phyloP scores from a whole-genome alignment of 257 asterid genomes.

The Scutellaria minor region DNA sequence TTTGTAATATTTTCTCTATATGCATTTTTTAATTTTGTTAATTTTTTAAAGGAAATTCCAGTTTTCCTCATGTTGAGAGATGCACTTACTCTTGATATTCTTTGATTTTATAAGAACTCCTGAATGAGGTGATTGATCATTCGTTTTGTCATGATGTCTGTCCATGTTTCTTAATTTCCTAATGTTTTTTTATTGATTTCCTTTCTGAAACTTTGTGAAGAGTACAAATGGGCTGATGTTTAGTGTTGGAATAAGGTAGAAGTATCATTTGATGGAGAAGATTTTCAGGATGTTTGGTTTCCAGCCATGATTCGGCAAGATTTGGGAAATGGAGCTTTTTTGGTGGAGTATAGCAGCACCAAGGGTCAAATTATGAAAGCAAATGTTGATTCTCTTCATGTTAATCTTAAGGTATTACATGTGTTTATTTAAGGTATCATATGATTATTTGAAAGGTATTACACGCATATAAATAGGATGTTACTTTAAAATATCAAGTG shows the following conservation, averaged over 20 bases:
- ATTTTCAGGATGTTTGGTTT: constrained; percentile 61
- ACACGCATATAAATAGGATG: too few species aligned
- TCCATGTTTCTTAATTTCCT: not conserved
- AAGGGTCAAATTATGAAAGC: constrained; percentile 32
- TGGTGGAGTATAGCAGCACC: constrained; percentile 44
- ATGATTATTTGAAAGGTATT: too few species aligned
- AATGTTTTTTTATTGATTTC: constrained; percentile 20
- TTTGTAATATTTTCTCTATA: not conserved
- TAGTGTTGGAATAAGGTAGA: constrained; percentile 70
- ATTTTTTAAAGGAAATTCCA: too few species aligned
- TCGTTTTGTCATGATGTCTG: constrained; percentile 11
- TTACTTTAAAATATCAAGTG: too few species aligned
- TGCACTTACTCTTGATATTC: not conserved
- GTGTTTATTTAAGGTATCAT: too few species aligned
- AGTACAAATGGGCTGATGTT: constrained; percentile 56
- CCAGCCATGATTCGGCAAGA: constrained; percentile 52
- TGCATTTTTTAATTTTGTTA: not conserved
- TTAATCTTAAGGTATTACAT: too few species aligned
- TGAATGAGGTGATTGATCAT: constrained; percentile 8
- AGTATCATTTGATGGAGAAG: constrained; percentile 56
- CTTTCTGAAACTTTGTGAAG: constrained; percentile 49
- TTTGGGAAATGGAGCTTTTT: constrained; percentile 45
- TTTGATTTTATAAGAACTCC: not conserved
- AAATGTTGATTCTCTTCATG: constrained; percentile 50
- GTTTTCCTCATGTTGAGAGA: not conserved